Conservation (phyloP, 805 yeast species). For the Myxozyma sirexii region DNA sequence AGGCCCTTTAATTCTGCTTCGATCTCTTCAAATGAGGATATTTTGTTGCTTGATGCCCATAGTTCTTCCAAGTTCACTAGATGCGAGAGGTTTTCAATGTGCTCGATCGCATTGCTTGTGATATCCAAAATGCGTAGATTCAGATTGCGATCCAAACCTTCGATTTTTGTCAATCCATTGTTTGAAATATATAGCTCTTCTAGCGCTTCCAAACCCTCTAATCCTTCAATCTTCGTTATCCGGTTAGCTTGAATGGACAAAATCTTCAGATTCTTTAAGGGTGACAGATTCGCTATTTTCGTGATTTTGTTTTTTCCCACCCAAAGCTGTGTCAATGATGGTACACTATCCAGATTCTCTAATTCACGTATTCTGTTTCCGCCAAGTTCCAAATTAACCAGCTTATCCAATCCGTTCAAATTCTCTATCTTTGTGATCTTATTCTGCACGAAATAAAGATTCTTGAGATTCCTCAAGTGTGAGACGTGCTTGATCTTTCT, state of each 20-base stretch:
- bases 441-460: constrained; percentile 86
- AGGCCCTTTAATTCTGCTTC: constrained; percentile 64
- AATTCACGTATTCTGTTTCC: constrained; percentile 70
- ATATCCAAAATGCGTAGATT: constrained; percentile 78
- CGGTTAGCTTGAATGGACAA: constrained; percentile 88
- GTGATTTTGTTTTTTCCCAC: constrained; percentile 82
- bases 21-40: constrained; percentile 70
- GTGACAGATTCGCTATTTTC: constrained; percentile 62
- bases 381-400: constrained; percentile 82
- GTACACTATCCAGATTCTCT: constrained; percentile 59
- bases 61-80: constrained; percentile 78
- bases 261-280: constrained; percentile 64
- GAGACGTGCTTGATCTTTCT: constrained; percentile 80
- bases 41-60: constrained; percentile 84
- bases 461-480: constrained; percentile 60
- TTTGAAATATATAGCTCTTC: constrained; percentile 89
- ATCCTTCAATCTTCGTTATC: constrained; percentile 75
- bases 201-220: constrained; percentile 67
- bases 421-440: constrained; percentile 73
- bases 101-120: constrained; percentile 68
- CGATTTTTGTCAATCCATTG: constrained; percentile 73
- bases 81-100: constrained; percentile 66
- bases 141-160: constrained; percentile 70
- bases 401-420: constrained; percentile 55
- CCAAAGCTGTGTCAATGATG: constrained; percentile 77